Percentiles rank a stretch among this genome's conserved stretches.
phyloP scores from a whole-genome alignment of 2,329 filamentous ascomycete genomes.

The Aschersonia sp. region DNA sequence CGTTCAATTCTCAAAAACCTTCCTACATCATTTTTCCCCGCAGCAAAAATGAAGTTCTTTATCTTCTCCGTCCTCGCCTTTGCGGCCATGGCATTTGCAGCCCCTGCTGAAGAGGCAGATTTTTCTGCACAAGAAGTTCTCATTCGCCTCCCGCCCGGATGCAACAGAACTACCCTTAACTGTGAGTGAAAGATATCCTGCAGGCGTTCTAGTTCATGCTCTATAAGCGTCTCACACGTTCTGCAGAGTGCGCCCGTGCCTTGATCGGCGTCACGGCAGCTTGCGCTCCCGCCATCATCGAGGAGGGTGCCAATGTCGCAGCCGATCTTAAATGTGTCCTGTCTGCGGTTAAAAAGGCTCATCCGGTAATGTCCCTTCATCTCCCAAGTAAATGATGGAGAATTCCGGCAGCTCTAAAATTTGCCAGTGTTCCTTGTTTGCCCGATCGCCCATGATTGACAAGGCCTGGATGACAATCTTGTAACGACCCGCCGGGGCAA shows the following conservation, averaged over 20 bases:
- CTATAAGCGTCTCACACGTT: background rate
- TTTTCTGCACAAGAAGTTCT: background rate
- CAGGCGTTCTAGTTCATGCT: background rate
- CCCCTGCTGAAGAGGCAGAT: background rate
- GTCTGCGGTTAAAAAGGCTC: background rate
- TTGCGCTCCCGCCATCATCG: background rate
- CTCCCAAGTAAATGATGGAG: background rate
- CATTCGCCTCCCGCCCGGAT: background rate
- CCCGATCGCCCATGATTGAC: slow-evolving; percentile 1
- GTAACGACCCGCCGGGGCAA: slow-evolving; percentile 3
- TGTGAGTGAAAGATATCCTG: background rate
- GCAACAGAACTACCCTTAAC: background rate
- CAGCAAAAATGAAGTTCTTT: background rate
- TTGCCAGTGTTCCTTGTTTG: slow-evolving; percentile 1
- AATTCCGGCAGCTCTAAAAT: slow-evolving; percentile 1
- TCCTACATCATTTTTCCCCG: background rate
- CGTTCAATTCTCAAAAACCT: background rate
- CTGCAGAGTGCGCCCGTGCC: background rate
- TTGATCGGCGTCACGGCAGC: background rate
- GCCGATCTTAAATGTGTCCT: background rate
- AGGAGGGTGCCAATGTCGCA: background rate
- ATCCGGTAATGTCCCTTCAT: background rate
- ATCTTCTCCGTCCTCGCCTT: background rate
- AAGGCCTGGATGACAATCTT: slow-evolving; percentile 3
- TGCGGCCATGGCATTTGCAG: background rate